Base-by-base conservation (phyloP, 2,329 filamentous ascomycete genomes). In the Parasarocladium wereldwijsianum region DNA sequence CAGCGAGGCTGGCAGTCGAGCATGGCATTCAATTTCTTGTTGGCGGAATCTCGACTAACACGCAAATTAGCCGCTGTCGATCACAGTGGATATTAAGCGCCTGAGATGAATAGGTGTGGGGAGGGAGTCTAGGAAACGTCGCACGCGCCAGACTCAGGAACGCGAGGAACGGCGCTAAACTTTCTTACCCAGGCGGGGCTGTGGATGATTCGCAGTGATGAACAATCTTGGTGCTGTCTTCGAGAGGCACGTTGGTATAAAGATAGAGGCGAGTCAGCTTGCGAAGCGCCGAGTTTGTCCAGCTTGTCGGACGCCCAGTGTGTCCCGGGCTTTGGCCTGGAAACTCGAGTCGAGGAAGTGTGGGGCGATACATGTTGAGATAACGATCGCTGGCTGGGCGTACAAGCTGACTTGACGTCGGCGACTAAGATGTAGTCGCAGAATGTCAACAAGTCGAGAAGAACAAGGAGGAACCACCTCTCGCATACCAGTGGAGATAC, bases 1-100 rank as follows among this genome's bases (percentile, higher is more conserved):
- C 67, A 70, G 43, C 68, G 58, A 17, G 67, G 64, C 21, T 74
- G 64, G 36, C 72, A 68, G 37, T 70, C 67, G 18, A 73, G 57
- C 36, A 70, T 58, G 6, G 54, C 51, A 32, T 65, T 64, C 38
- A 72, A 59, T 14, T 63, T 68, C 49, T 73, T 72, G 41, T 68
- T 66, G 19, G 63, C 66, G 17, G 68, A 70, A 39, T 71, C 67
- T 34, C 32, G 27, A 13, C 24, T 4, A 20, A 32, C 6, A 15
- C 10, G 15, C 18, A 14, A 8, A 12, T 30, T 30, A 30, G 28
- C 28, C 28, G 28, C 28, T 13, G 13, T 13, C 8, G 4, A n/a
- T 30, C 28, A 24, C 13, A 13, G 23, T 18, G 19, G 20, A n/a
- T 21, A 30, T 12, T 24, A 30, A 24, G 28, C 28, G 28, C 28